Evolutionary conservation across 345 rosid species (phyloP).

Genomic region (Boechera retrofracta): DNA sequence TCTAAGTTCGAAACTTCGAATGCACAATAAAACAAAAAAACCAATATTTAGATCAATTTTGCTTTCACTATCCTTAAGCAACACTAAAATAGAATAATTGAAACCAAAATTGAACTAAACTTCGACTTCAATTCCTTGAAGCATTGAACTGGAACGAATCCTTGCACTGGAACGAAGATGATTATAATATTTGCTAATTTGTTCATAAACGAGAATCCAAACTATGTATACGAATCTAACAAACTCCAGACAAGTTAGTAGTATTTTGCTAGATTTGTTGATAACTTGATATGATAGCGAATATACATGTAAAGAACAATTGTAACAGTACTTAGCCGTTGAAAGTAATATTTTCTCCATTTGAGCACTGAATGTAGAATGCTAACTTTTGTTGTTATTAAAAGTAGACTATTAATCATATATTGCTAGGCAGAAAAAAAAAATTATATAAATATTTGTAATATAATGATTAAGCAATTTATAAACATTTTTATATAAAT

Average conservation of each 20-base stretch:
- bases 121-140: not conserved
- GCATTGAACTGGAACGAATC: conserved; percentile 2
- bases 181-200: not conserved
- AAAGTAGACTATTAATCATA: not conserved
- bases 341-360: conserved; percentile 26
- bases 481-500: too few species aligned
- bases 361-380: not conserved
- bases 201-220: not conserved
- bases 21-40: not conserved
- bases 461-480: not conserved
- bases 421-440: not conserved
- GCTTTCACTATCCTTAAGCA: not conserved
- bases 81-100: too few species aligned
- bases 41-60: not conserved
- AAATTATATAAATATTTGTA: not conserved
- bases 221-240: conserved; percentile 8
- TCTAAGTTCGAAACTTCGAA: too few species aligned
- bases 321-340: not conserved
- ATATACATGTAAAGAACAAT: not conserved
- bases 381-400: not conserved
- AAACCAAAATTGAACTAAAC: not conserved
- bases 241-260: not conserved
- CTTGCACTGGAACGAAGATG: not conserved
- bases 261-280: conserved; percentile 26
- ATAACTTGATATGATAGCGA: conserved; percentile 24